Percentiles rank a stretch among this genome's conserved stretches.
phyloP scores from a whole-genome alignment of 495 filamentous ascomycete species.

The Choiromyces venosus region DNA sequence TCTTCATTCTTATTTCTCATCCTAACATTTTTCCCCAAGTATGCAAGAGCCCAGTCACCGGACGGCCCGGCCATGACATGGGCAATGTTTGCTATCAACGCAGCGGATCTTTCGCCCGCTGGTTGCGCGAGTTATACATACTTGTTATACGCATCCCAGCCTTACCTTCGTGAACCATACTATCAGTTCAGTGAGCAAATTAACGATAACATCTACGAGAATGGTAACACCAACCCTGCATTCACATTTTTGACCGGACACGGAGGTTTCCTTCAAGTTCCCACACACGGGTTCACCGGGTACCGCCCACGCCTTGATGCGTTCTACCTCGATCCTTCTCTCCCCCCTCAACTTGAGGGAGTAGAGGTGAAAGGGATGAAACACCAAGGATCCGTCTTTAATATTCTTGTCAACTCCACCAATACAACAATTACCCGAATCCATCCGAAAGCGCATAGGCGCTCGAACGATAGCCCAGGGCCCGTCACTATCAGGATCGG shows the following conservation, averaged over 20 bases:
- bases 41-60: constrained; percentile 53
- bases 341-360: constrained; percentile 53
- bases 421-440: constrained; percentile 39
- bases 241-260: constrained; percentile 59
- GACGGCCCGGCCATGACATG: constrained; percentile 61
- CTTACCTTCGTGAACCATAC: constrained; percentile 54
- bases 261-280: constrained; percentile 54
- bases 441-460: constrained; percentile 6
- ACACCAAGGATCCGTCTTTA: constrained; percentile 38
- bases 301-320: constrained; percentile 49
- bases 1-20: neutral
- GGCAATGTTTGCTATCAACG: constrained; percentile 53
- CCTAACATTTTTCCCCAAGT: constrained; percentile 40
- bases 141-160: constrained; percentile 49
- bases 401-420: constrained; percentile 25
- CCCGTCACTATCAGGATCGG: constrained; percentile 30
- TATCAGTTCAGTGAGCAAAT: constrained; percentile 67
- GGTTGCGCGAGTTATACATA: constrained; percentile 57
- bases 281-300: constrained; percentile 54
- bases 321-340: constrained; percentile 52
- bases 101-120: constrained; percentile 51
- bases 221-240: constrained; percentile 57
- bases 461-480: neutral
- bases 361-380: constrained; percentile 40
- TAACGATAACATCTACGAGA: constrained; percentile 57